Evolutionary conservation across 2,329 filamentous ascomycete species (phyloP).

Genomic region (Diaporthe ilicicola): DNA sequence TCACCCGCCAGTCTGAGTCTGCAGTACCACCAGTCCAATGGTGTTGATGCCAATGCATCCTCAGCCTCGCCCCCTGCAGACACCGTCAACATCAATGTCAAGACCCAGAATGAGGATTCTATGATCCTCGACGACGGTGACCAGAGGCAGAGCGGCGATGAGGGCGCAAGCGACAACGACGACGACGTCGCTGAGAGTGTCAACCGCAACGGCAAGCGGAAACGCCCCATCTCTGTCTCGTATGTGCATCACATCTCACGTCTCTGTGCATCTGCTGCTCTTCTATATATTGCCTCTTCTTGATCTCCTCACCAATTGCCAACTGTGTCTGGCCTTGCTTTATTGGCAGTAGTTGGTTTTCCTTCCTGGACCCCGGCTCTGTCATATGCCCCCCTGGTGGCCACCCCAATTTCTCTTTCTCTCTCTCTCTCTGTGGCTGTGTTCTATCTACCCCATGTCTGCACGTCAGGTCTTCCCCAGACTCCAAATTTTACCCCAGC

Average conservation of each 20-base stretch:
- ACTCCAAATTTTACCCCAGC: slow-evolving; percentile 7
- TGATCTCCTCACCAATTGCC: slow-evolving; percentile 14
- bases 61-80: slow-evolving; percentile 29
- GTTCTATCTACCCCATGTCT: slow-evolving; percentile 12
- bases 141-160: slow-evolving; percentile 40
- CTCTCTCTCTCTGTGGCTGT: neutral
- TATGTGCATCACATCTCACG: slow-evolving; percentile 46
- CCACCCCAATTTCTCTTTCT: neutral
- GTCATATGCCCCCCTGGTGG: neutral
- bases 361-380: neutral
- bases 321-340: neutral
- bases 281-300: slow-evolving; percentile 15
- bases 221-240: slow-evolving; percentile 69
- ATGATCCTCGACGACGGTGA: slow-evolving; percentile 25
- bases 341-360: neutral
- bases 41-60: neutral
- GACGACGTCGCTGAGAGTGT: slow-evolving; percentile 52
- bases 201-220: slow-evolving; percentile 62
- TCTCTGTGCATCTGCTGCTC: neutral
- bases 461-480: slow-evolving; percentile 27
- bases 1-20: slow-evolving; percentile 21
- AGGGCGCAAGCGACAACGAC: slow-evolving; percentile 53
- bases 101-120: slow-evolving; percentile 25
- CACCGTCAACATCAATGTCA: slow-evolving; percentile 27
- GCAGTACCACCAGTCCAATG: slow-evolving; percentile 2